phyloP scores from a whole-genome alignment of 768 basidiomycete genomes.

The Boletus reticulatus region DNA sequence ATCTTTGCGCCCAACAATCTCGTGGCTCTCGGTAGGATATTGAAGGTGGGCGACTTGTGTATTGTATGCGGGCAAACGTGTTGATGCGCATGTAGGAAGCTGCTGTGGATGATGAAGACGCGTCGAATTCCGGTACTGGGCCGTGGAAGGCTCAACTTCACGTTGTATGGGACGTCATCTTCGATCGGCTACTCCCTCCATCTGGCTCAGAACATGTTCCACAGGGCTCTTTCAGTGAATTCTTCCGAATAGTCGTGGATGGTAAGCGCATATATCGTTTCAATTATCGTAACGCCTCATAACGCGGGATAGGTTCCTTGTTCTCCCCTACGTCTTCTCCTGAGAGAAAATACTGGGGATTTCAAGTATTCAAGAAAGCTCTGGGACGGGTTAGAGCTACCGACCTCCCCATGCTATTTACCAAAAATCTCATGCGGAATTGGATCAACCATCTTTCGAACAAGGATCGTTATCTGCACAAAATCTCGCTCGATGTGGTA shows the following conservation, averaged over 20 bases:
- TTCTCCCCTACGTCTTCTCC: conserved; percentile 82
- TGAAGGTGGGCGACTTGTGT: conserved; percentile 61
- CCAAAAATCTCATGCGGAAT: conserved; percentile 91
- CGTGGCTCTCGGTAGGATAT: conserved; percentile 63
- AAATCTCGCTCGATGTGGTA: conserved; percentile 82
- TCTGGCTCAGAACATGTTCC: conserved; percentile 32
- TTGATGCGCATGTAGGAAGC: conserved; percentile 47
- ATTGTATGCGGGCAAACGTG: not conserved
- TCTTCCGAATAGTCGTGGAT: conserved; percentile 89
- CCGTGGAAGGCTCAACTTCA: conserved; percentile 90
- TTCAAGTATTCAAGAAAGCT: conserved; percentile 83
- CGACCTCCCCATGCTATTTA: conserved; percentile 85
- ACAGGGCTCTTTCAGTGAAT: conserved; percentile 79
- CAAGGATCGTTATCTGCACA: conserved; percentile 85
- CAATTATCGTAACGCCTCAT: not conserved
- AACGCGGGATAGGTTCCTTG: conserved; percentile 61
- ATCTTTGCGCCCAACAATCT: conserved; percentile 74
- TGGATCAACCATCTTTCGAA: conserved; percentile 96
- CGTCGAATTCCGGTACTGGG: conserved; percentile 48
- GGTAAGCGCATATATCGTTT: conserved; percentile 46
- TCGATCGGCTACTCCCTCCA: conserved; percentile 68
- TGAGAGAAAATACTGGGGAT: conserved; percentile 95
- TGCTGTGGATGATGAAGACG: conserved; percentile 52
- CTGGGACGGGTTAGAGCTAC: conserved; percentile 61
- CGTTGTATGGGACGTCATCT: conserved; percentile 84